phyloP scores from a whole-genome alignment of 2,329 filamentous ascomycete species.

The Epichloe amarillans region DNA sequence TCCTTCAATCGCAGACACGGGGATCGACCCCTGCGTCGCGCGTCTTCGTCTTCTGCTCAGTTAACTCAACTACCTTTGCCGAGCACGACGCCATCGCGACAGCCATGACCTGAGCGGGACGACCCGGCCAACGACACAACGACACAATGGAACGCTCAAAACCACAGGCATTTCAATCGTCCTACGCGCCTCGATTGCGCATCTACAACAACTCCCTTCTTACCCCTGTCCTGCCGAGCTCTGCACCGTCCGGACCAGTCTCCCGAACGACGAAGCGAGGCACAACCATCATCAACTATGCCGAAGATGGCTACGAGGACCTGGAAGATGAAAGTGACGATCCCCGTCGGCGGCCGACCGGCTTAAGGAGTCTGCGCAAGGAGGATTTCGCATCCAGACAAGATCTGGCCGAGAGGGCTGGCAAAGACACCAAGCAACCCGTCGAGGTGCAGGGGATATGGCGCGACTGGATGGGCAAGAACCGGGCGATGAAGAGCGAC shows the following conservation, averaged over 20 bases:
- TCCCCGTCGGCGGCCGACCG: conserved; percentile 64
- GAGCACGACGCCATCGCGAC: conserved; percentile 1
- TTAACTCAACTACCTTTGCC: background rate
- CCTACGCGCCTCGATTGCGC: conserved; percentile 81
- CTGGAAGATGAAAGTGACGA: conserved; percentile 61
- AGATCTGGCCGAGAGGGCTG: conserved; percentile 61
- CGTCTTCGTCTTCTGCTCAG: background rate
- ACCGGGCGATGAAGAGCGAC: conserved; percentile 40
- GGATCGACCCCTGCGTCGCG: background rate
- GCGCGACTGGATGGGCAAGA: conserved; percentile 88
- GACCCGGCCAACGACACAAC: conserved; percentile 6
- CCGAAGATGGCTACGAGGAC: conserved; percentile 88
- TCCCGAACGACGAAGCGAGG: conserved; percentile 92
- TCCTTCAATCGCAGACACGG: background rate
- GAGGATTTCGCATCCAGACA: conserved; percentile 53
- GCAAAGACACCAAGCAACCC: conserved; percentile 67
- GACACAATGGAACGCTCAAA: conserved; percentile 36
- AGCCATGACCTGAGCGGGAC: conserved; percentile 20
- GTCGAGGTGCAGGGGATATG: conserved; percentile 83
- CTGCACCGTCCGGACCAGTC: conserved; percentile 45
- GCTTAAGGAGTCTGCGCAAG: conserved; percentile 67
- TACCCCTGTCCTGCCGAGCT: conserved; percentile 63
- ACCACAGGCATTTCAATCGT: conserved; percentile 81
- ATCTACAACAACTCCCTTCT: conserved; percentile 88
- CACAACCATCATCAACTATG: conserved; percentile 94